phyloP scores from a whole-genome alignment of 2,329 filamentous ascomycete genomes.

The Penicillium sp. region DNA sequence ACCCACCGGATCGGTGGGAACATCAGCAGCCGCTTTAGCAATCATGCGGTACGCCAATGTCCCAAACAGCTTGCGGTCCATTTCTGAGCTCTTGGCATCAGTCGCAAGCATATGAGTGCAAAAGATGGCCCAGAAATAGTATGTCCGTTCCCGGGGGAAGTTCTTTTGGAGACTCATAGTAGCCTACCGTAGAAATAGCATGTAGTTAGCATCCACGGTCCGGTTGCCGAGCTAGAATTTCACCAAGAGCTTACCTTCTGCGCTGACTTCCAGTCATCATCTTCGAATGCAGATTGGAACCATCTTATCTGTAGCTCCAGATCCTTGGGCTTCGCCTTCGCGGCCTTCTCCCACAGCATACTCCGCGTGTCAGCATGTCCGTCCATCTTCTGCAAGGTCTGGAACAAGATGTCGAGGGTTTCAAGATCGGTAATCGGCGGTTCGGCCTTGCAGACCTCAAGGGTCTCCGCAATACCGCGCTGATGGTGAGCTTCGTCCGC shows the following conservation, averaged over 20 bases:
- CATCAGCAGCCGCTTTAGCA: constrained; percentile 47
- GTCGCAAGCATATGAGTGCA: constrained; percentile 45
- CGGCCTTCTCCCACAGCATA: constrained; percentile 49
- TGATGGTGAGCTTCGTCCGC: constrained; percentile 43
- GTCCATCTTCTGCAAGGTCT: constrained; percentile 39
- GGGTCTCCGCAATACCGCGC: constrained; percentile 45
- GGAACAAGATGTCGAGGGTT: constrained; percentile 44
- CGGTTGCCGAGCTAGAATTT: neutral
- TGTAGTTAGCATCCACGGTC: neutral
- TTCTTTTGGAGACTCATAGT: constrained; percentile 53
- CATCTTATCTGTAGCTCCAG: constrained; percentile 47
- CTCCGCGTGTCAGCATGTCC: constrained; percentile 37
- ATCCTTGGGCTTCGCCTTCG: constrained; percentile 45
- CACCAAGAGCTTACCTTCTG: constrained; percentile 45
- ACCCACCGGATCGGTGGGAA: constrained; percentile 46
- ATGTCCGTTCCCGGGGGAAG: constrained; percentile 49
- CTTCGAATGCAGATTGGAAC: constrained; percentile 45
- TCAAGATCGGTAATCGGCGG: constrained; percentile 48
- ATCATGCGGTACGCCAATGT: constrained; percentile 53
- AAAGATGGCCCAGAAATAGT: constrained; percentile 53
- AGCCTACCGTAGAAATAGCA: constrained; percentile 34
- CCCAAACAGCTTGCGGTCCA: constrained; percentile 49
- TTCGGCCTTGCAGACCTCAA: constrained; percentile 43
- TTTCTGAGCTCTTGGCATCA: constrained; percentile 38
- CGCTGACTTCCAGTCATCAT: constrained; percentile 48